Evolutionary conservation across 805 yeast genomes (phyloP), one percentile per base, ranked within the genome.

Genomic region (Zygotorulaspora sp.): DNA sequence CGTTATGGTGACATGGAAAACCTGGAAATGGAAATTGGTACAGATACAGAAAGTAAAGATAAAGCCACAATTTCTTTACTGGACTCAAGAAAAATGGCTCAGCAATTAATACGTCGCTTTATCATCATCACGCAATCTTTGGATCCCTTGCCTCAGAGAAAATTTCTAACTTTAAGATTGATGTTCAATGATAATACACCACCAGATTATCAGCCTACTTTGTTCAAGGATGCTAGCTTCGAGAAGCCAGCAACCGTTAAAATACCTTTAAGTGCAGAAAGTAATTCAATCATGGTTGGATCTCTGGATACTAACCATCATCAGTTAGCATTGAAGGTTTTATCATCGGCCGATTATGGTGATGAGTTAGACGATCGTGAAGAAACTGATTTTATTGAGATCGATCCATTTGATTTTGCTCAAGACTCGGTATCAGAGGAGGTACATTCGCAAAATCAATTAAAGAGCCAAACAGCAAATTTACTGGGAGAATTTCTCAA

Each of bases 101-200:
- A 74, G 41, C 71, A 67, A 35, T 47, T 77, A 32, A 67, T 78
- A 65, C 68, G 68, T 49, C 60, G 74, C 36, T 68, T 78, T 35
- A 72, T 78, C 14, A 61, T 75, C 1, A 53, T 71, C 4, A 74
- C 81, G 0, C 83, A 78, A 51, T 61, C 71, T 0, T 57, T 77
- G n/a, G 70, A 74, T 12, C 69, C 74, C 1, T 49, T 76, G 17
- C 81, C 82, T 1, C 55, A 58, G 1, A 62, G 68, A 27, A 68
- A 75, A 38, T 72, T 48, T 35, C 49, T 77, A 25, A 62, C 73
- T 0, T 65, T 77, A 67, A 64, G 75, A 41, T 54, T 78, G 34
- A 35, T 73, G 41, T 76, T 69, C 47, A 75, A 73, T 41, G 74
- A 74, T 3, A 40, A 33, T 3, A 68, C 75, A 24, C 78, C 80